Percentiles rank a stretch among this genome's conserved stretches.
Evolutionary conservation across 1,284 basidiomycete species (phyloP).

Genomic region (Fomes fomentarius): DNA sequence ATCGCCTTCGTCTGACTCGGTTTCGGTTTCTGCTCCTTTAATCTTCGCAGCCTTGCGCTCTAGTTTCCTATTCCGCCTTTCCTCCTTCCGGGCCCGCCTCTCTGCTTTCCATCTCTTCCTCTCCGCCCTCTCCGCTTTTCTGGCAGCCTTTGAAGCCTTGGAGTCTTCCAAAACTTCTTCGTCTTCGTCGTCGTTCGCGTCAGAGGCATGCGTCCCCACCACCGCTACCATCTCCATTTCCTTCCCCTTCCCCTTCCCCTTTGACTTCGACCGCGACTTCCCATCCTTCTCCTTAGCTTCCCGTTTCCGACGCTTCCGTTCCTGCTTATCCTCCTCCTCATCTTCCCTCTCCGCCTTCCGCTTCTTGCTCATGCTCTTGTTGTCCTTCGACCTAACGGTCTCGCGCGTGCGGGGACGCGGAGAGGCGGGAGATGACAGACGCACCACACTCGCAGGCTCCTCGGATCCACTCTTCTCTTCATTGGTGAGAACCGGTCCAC

Average conservation of each 20-base stretch:
- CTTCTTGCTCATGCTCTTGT: constrained; percentile 20
- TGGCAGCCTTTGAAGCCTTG: constrained; percentile 19
- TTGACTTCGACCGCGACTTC: constrained; percentile 6
- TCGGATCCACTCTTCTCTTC: constrained; percentile 32
- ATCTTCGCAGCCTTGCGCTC: constrained; percentile 1
- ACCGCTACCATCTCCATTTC: neutral
- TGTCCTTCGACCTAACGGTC: constrained; percentile 5
- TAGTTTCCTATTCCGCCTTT: constrained; percentile 22
- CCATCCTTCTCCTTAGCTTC: constrained; percentile 16
- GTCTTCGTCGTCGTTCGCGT: neutral
- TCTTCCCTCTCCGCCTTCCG: constrained; percentile 19
- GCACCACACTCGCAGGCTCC: neutral
- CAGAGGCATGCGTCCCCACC: neutral
- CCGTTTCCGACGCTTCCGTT: constrained; percentile 21
- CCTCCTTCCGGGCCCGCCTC: constrained; percentile 30
- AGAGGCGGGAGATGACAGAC: constrained; percentile 1
- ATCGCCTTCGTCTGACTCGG: too few relatives aligned
- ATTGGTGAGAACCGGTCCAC: constrained; percentile 66
- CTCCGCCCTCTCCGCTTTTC: constrained; percentile 26
- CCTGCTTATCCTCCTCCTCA: constrained; percentile 16
- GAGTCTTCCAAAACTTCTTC: neutral
- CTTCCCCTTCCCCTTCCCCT: constrained; percentile 10
- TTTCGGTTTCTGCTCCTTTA: too few relatives aligned
- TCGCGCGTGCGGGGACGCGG: too few relatives aligned
- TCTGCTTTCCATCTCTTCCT: constrained; percentile 29